Percentiles rank a stretch among this genome's conserved stretches.
phyloP scores from a whole-genome alignment of 345 rosid genomes.

The Citrus maxima region DNA sequence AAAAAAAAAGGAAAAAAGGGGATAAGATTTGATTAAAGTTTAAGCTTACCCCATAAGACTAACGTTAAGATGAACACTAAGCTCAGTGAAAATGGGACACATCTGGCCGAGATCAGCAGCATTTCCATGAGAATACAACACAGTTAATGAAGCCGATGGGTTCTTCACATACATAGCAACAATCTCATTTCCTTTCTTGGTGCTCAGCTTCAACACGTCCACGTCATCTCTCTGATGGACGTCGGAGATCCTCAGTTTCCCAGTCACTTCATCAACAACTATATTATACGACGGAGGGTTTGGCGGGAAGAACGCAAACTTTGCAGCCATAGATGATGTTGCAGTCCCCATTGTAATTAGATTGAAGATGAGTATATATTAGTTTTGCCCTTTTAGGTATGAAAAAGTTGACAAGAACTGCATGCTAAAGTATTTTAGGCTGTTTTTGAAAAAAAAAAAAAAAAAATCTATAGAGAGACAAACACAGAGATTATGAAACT shows the following conservation, averaged over 20 bases:
- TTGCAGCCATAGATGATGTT: slow-evolving; percentile 89
- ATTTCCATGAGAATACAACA: slow-evolving; percentile 90
- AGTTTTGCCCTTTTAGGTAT: not conserved
- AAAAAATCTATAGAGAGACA: not conserved
- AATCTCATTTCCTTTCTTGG: slow-evolving; percentile 74
- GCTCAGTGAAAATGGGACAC: slow-evolving; percentile 62
- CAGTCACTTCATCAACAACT: slow-evolving; percentile 47
- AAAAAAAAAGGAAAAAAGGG: not conserved
- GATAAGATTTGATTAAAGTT: not conserved
- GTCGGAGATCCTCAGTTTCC: slow-evolving; percentile 52
- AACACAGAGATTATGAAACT: not conserved
- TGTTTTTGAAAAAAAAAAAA: too few relatives aligned
- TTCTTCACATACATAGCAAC: slow-evolving; percentile 64
- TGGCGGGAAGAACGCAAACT: slow-evolving; percentile 92
- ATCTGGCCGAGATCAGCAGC: slow-evolving; percentile 90
- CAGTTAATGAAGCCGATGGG: slow-evolving; percentile 65
- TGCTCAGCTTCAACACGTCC: slow-evolving; percentile 57
- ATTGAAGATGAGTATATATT: not conserved
- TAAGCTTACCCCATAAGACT: slow-evolving; percentile 77
- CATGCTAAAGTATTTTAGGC: slow-evolving; percentile 12
- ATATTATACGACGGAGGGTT: slow-evolving; percentile 75
- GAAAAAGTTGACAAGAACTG: slow-evolving; percentile 6
- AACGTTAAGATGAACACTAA: slow-evolving; percentile 68
- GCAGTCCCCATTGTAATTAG: slow-evolving; percentile 59
- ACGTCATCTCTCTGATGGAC: slow-evolving; percentile 51